Conservation (phyloP, 1,284 basidiomycete species). For the Trametes versicolor region DNA sequence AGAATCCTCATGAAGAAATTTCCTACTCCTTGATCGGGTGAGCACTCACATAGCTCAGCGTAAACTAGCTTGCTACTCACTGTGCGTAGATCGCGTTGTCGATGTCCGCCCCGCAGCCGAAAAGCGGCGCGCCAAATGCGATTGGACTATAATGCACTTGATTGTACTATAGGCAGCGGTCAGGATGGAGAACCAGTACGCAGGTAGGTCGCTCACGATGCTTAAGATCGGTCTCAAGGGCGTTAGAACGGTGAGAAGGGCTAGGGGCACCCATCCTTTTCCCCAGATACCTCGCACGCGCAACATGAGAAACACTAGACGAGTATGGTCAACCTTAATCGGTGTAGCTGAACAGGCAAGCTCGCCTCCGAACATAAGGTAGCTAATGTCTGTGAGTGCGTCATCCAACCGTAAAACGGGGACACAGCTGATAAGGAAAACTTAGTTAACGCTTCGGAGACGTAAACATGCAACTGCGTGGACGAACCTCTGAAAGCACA, state of each 20-base stretch:
- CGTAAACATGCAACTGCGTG: not conserved
- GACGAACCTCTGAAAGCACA: not conserved
- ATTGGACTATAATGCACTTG: slow-evolving; percentile 32
- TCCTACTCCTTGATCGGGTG: not conserved
- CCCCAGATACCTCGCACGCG: slow-evolving; percentile 32
- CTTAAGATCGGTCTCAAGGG: slow-evolving; percentile 20
- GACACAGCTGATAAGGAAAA: slow-evolving; percentile 25
- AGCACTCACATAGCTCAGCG: not conserved
- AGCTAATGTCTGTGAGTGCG: slow-evolving; percentile 30
- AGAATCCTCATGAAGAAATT: no score
- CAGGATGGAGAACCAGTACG: not conserved
- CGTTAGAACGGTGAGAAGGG: slow-evolving; percentile 21
- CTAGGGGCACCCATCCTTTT: slow-evolving; percentile 15
- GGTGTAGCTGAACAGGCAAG: no score
- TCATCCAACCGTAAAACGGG: slow-evolving; percentile 34
- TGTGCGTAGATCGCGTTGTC: not conserved
- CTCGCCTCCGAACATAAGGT: slow-evolving; percentile 33
- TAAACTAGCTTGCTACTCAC: not conserved
- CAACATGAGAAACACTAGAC: slow-evolving; percentile 31
- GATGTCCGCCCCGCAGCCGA: slow-evolving; percentile 30
- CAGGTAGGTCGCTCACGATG: slow-evolving; percentile 11
- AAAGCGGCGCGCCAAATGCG: slow-evolving; percentile 35
- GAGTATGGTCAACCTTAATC: no score
- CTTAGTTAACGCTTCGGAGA: not conserved
- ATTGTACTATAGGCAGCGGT: slow-evolving; percentile 22